These are phyloP conservation scores for Artomyces pyxidatus DNA, from an alignment of 768 basidiomycete genomes.

Conservation along the genomic window DNA sequence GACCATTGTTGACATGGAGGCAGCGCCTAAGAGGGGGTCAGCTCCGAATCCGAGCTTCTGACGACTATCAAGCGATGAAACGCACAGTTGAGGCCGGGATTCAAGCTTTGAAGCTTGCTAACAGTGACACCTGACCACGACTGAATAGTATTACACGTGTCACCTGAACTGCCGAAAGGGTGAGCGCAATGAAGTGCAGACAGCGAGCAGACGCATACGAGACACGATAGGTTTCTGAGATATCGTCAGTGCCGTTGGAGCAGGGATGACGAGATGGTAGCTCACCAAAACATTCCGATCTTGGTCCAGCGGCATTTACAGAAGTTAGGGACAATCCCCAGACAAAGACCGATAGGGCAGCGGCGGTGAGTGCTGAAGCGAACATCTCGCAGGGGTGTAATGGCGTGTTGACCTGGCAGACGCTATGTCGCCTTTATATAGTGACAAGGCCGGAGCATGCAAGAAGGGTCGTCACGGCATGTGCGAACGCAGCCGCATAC, in stretches of 20 bases:
- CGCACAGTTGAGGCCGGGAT: conserved; percentile 4
- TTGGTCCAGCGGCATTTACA: background rate
- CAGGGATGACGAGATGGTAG: background rate
- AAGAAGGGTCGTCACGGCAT: no score
- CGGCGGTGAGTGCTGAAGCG: background rate
- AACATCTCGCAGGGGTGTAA: background rate
- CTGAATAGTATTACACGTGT: background rate
- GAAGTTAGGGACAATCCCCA: background rate
- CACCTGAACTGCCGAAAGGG: background rate
- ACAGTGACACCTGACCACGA: background rate
- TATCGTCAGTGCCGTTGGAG: background rate
- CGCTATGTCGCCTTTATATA: background rate
- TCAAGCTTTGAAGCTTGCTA: background rate
- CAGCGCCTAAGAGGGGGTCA: background rate
- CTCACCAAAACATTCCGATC: background rate
- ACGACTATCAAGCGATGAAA: background rate
- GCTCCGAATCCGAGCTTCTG: background rate
- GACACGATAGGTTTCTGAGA: background rate
- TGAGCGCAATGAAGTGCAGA: background rate
- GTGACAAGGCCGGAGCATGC: background rate
- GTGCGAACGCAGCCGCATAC: no score
- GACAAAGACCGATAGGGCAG: background rate
- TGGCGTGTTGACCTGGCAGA: background rate
- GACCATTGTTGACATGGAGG: background rate
- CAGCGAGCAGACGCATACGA: background rate